Percentiles rank a stretch among this genome's conserved stretches.
Evolutionary conservation across 2,329 filamentous ascomycete species (phyloP).

Genomic region (Colletotrichum sp.): DNA sequence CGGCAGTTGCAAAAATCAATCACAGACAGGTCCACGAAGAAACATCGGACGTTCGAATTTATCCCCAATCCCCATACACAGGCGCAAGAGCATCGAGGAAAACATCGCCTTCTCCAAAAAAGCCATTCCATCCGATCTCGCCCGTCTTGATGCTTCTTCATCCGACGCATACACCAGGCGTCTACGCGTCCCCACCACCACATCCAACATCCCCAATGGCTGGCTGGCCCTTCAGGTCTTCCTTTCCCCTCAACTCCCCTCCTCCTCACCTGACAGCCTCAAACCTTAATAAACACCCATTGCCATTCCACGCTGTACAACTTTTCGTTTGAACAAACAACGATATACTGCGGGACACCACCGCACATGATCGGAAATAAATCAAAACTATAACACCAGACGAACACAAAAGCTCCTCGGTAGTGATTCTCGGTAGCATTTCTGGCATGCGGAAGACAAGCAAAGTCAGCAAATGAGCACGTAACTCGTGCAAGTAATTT

Average conservation of each 20-base stretch:
- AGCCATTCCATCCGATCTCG: neutral
- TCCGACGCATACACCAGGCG: neutral
- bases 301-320: neutral
- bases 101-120: too few species aligned
- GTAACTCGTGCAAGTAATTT: too few species aligned
- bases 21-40: neutral
- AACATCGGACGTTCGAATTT: neutral
- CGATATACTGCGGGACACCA: neutral
- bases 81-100: too few species aligned
- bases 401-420: neutral
- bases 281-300: neutral
- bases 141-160: neutral
- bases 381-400: neutral
- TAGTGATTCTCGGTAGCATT: neutral
- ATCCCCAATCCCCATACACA: too few species aligned
- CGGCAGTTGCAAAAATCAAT: neutral
- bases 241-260: neutral
- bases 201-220: too few species aligned
- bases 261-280: conserved; percentile 15
- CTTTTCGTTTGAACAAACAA: neutral
- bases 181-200: neutral
- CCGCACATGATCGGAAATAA: neutral
- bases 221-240: neutral
- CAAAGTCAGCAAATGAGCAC: too few species aligned
- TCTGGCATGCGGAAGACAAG: neutral